Conservation (phyloP, 768 basidiomycete genomes). For the Podaxis mareebaensis region DNA sequence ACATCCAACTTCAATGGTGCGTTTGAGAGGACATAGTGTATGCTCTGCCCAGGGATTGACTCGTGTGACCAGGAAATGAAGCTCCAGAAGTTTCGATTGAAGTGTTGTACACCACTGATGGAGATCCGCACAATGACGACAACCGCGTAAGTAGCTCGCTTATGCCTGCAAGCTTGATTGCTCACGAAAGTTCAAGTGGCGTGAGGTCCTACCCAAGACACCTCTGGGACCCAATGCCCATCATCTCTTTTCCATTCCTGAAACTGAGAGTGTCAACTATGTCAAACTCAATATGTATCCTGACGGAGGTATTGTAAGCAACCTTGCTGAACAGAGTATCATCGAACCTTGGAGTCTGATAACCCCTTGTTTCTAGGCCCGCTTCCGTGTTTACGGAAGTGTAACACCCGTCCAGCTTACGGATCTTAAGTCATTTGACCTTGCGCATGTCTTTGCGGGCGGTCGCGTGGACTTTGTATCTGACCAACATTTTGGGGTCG, state of each 20-base stretch:
- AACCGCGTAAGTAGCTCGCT: slow-evolving; percentile 44
- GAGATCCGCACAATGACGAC: slow-evolving; percentile 48
- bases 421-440: slow-evolving; percentile 60
- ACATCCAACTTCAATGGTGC: slow-evolving; percentile 92
- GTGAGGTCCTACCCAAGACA: slow-evolving; percentile 72
- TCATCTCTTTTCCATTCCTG: slow-evolving; percentile 80
- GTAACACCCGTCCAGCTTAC: slow-evolving; percentile 66
- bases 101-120: slow-evolving; percentile 46
- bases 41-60: slow-evolving; percentile 12
- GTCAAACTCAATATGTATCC: slow-evolving; percentile 96
- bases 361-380: slow-evolving; percentile 54
- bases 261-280: slow-evolving; percentile 59
- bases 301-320: slow-evolving; percentile 91
- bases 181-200: slow-evolving; percentile 60
- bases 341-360: slow-evolving; percentile 11
- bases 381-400: slow-evolving; percentile 88
- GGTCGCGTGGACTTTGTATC: slow-evolving; percentile 83
- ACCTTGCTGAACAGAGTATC: slow-evolving; percentile 9
- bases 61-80: slow-evolving; percentile 64
- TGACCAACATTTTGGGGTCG: slow-evolving; percentile 95
- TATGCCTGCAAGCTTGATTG: neutral
- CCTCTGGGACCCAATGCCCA: slow-evolving; percentile 81
- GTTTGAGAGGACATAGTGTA: slow-evolving; percentile 10
- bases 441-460: slow-evolving; percentile 90
- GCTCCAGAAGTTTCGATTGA: slow-evolving; percentile 82